Base-by-base conservation (phyloP, 1,139 yeast genomes). In the Pichia sp. region DNA sequence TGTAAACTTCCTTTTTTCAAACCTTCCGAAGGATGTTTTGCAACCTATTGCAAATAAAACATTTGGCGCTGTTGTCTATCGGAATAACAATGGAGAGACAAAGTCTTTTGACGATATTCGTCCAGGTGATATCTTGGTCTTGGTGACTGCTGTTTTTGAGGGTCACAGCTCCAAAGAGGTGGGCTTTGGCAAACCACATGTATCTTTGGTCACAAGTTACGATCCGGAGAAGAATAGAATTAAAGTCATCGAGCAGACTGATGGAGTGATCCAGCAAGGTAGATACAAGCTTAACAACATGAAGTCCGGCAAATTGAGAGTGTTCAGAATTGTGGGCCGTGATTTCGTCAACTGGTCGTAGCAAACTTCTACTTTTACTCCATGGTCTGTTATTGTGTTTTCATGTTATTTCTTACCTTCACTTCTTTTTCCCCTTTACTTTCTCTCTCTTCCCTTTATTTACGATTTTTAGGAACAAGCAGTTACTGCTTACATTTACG, bases 71-170 rank as follows among this genome's bases (percentile, higher is more conserved):
- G 74, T 83, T 2, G 74, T 91, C 46, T 88, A 86, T 67, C 73
- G 75, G 60, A 83, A 83, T 64, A 68, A 78, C 55, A 81, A 79
- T 62, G 81, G 80, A 60, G 82, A 82, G 41, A 79, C 82, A 13
- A 73, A 76, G 21, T 80, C 79, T 58, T 61, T 72, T 31, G 93
- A 83, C 51, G 87, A 82, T 45, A 79, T 89, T 53, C 76, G 79
- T 48, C 83, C 95, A 0, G 99, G 99, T 53, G 98, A 93, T 66
- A 74, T 93, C 18, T 70, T 89, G 46, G 85, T 89, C 55, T 78
- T 89, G 58, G 80, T 84, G 61, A 80, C 82, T 54, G 96, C 90
- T 9, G 78, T 78, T 56, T 90, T 91, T 69, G 82, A 79, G 54
- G 79, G 54, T 21, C 39, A 43, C 10, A 30, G 83, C 8, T 61